Evolutionary conservation across 73 alveolate species (phyloP), one percentile per base, ranked within the genome.

Genomic region (Stentor roeselii): DNA sequence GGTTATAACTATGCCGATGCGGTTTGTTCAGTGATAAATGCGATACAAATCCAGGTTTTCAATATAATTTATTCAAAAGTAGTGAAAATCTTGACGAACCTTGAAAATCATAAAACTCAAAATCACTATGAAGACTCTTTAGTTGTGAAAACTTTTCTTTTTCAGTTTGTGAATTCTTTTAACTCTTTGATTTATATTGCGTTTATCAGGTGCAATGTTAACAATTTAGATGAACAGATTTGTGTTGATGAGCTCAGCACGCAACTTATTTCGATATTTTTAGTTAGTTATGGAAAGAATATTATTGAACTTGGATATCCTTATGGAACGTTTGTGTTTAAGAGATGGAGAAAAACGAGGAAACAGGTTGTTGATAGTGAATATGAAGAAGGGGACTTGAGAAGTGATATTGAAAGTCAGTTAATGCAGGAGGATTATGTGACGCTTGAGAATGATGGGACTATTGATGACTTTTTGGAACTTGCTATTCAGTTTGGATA

Each of bases 381-480:
- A 15, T 36, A 21, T 36, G 86, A 60, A 32, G 82, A 75, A 50
- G 76, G 83, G 39, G 75, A 59, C 3, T 75, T 88, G 39, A 89
- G 89, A 59, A 27, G 40, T 21, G 76, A 75, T 58, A 60, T 88
- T 35, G 91, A 88, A 36, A 60, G 67, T 3, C 78, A 88, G 75
- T 76, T 88, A 36, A 82, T 36, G 3, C 42, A 77, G 37, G 86
- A 86, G 38, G 75, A 82, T 59, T 35, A 77, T 78, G 85, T 86
- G 4, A 37, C 36, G 6, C 67, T 76, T 39, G 94, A 86, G 86
- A 67, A 61, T 3, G 94, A 88, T 86, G 94, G 94, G 35, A 88
- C 91, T 39, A 84, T 88, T 3, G 86, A 83, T 1, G 89, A 86
- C 39, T 88, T 86, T 60, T 61, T 88, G 88, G 92, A 88, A 88